Evolutionary conservation across 805 yeast species (phyloP), one percentile per base, ranked within the genome.

Genomic region (Pichia phayaonensis): DNA sequence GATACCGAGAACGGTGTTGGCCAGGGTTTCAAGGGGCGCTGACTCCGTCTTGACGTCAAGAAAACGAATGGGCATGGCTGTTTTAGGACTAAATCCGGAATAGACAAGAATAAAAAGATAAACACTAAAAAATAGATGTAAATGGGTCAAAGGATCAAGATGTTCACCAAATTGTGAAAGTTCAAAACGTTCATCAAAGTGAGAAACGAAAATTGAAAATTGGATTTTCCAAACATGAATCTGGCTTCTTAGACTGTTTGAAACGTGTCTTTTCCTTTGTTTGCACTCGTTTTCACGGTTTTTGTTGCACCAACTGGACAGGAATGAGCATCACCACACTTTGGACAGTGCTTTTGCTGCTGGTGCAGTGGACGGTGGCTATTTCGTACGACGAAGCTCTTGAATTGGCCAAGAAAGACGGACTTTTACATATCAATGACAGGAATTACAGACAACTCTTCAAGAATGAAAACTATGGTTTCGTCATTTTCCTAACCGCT

Each of bases 401-500:
- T 3, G 24, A 54, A 20, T 15, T 48, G 15, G 42, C 48, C 36
- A 55, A 53, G 13, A 51, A 46, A 29, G 46, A 49, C 13, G 56
- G 55, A 5, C 41, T 61, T 24, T 16, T 52, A 8, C 55, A 49
- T 39, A 46, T 88, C 51, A 80, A 76, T n/a, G 89, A 83, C 59
- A 66, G 66, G 44, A 87, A 82, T 63, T 86, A 71, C 61, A 73
- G 78, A 55, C 66, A 69, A 16, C 62, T 83, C 21, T 68, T 88
- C 49, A 69, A 69, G 24, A 87, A 88, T 5, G 77, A 76, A 40
- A 89, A 88, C 59, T 81, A 79, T 65, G 75, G 84, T 39, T 61
- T 86, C n/a, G 73, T 86, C 13, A 60, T 81, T 31, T 73, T 84
- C 50, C 68, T 92, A 54, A 86, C 97, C 0, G 89, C 97, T 2